A percentile compares a stretch with the other conserved stretches of the same genome.
phyloP scores from a whole-genome alignment of 139 green algal species.

The Yamagishiella unicocca region DNA sequence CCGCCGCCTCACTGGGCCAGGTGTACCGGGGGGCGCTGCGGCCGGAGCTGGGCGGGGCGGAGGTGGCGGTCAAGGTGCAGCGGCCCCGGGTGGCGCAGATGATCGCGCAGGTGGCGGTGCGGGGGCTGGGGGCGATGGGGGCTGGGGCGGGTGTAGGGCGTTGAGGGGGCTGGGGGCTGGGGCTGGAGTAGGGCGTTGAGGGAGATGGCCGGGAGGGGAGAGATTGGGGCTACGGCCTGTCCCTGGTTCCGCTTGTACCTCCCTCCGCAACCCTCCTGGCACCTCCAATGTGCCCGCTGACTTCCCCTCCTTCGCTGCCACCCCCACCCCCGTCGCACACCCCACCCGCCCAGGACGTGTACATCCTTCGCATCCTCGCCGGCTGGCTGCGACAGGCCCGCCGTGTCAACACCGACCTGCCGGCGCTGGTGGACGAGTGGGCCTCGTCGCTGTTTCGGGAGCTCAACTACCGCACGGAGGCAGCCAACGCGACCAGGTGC shows the following conservation, averaged over 20 bases:
- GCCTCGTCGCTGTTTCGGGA: conserved; percentile 82
- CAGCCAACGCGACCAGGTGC: conserved; percentile 72
- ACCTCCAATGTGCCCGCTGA: background rate
- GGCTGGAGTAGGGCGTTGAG: background rate
- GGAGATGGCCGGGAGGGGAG: background rate
- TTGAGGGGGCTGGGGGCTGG: background rate
- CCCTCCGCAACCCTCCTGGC: background rate
- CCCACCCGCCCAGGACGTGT: conserved; percentile 74
- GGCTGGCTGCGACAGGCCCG: conserved; percentile 42
- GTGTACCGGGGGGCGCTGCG: conserved; percentile 73
- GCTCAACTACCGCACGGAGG: conserved; percentile 90
- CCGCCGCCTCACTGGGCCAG: conserved; percentile 89
- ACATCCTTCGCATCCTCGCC: conserved; percentile 79
- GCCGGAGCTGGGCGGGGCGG: conserved; percentile 31
- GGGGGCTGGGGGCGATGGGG: too few species aligned
- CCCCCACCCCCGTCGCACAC: background rate
- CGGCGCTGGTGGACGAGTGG: conserved; percentile 92
- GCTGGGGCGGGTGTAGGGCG: background rate
- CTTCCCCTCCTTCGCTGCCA: background rate
- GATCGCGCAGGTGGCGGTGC: conserved; percentile 76
- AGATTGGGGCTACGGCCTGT: background rate
- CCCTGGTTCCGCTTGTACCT: background rate
- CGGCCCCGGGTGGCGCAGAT: conserved; percentile 81
- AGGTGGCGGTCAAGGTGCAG: conserved; percentile 90
- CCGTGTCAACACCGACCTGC: conserved; percentile 89